Evolutionary conservation across 495 filamentous ascomycete genomes (phyloP), one percentile per base, ranked within the genome.

Genomic region (Glarea lozoyensis): DNA sequence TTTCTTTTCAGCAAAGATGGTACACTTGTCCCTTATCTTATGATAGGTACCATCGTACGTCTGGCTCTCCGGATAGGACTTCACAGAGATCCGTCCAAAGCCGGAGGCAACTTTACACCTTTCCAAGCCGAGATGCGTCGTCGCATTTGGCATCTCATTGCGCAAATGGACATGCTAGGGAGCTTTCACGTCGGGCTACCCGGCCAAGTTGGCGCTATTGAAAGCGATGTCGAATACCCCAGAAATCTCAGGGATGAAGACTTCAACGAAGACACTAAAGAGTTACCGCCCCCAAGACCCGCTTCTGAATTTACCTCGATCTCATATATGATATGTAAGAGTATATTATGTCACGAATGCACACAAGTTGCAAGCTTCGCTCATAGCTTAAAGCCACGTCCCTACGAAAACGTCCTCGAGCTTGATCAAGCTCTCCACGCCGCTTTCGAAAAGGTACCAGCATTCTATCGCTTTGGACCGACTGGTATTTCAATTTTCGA

Each of bases 391-490:
- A 56, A 49, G 0, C 36, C 52, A 2, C 66, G 62, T 18, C 43
- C 70, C 0, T 89, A 90, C 54, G 75, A 79, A 13, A 76, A 86
- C 24, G 68, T 81, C 0, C 73, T 85, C 61, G 66, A 67, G 19
- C 61, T 88, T 10, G 84, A 90, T 56, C 53, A 64, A 13, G 56
- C 68, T 4, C 64, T 90, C 4, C 68, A 79, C 23, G 71, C 77
- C 40, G 68, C 69, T 0, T 78, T 78, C 49, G 63, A 67, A 12
- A 52, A 55, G 10, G 60, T 84, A 7, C 81, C 85, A 10, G 48
- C 63, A 0, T 70, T 77, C 46, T 75, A 88, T 47, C 66, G 65
- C 31, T 62, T 82, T 22, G 71, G 68, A 11, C 67, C 74, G 1
- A 63, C 83, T 19, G 66, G 74, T 9, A 73, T 85, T 40, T 78